Base-by-base conservation (phyloP, 78 protist genomes). In the Protostelium mycophagum region DNA sequence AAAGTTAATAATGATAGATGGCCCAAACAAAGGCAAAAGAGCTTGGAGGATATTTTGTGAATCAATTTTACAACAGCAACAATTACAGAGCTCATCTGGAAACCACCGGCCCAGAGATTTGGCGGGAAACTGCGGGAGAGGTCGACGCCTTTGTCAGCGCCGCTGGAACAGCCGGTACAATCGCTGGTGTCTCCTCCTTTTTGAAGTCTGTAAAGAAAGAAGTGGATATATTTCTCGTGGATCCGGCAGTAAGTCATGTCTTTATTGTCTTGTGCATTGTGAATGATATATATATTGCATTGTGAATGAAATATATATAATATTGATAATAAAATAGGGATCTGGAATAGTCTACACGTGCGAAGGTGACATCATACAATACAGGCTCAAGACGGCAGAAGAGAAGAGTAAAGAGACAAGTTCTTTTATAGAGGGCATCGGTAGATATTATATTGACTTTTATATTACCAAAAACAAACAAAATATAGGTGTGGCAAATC, bases 101-200 rank as follows among this genome's bases (percentile, higher is more conserved):
- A 34, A 88, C 93, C 1, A 25, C 73, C 16, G 73, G 73, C 31
- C 73, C 73, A 51, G 73, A 51, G 73, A 51, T 51, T 25, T 51
- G 73, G 73, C 5, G 73, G 16, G 73, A 51, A 5, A 51, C 73
- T 51, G 73, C 5, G 73, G 95, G 91, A 9, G 39, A 87, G 31
- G 88, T 93, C 0, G 95, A 90, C 88, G 96, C 88, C 1, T 94
- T 94, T 85, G 83, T 90, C 0, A 73, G 85, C 39, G 94, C 91
- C 1, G 91, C 90, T 0, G 93, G 97, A 38, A 96, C 98, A 0
- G 98, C 97, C 28, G 98, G 98, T 35, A 96, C 98, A 1, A 1
- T 96, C 31, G 97, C 95, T 0, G 98, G 98, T 34, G 93, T 96
- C 36, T 84, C 95, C 37, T 39, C 88, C 87, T 83, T n/a, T 31